Evolutionary conservation across 2,329 filamentous ascomycete genomes (phyloP), one percentile per base, ranked within the genome.

Genomic region (Diaporthe velutina): DNA sequence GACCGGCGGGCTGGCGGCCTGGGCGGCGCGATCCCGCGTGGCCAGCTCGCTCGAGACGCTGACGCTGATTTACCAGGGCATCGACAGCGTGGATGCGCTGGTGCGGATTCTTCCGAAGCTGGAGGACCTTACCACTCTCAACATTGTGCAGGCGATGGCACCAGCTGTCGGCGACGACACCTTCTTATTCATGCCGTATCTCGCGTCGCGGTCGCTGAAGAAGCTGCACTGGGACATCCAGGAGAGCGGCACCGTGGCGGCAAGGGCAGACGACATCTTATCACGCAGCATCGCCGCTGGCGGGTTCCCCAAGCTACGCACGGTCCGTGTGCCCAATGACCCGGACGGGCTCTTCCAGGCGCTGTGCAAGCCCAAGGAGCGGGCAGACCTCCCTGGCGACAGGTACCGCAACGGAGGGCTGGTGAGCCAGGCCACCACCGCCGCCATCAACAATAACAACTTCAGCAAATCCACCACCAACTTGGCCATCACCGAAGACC

Each of bases 321-420:
- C 80, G 1, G 83, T 95, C 25, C 90, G 93, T 71, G 86, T 90
- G 0, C 94, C 93, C 1, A 90, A 90, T 74, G 94, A 96, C 77
- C 89, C 92, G 1, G 89, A 94, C 7, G 94, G 93, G 35, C 78
- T 90, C 10, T 90, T 95, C 76, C 94, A 96, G 82, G 83, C 86
- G 1, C 86, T 95, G 1, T 96, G 94, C 81, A 88, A 88, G 57
- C 93, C 93, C 0, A 84, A 88, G 5, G 88, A 89, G 40, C 86
- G 86, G 40, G 85, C 90, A 28, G 87, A 91, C 54, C 83, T 89
- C 30, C 85, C 88, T 1, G 83, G 82, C 13, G 89, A 91, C 76
- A 86, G 86, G 30, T 88, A 86, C 79, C 84, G 83, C 28, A 54
- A 54, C 25, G 78, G 78, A 5, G 73, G 74, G 8, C 74, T 30